Evolutionary conservation across 768 basidiomycete species (phyloP).

Genomic region (Termitomyces sp.): DNA sequence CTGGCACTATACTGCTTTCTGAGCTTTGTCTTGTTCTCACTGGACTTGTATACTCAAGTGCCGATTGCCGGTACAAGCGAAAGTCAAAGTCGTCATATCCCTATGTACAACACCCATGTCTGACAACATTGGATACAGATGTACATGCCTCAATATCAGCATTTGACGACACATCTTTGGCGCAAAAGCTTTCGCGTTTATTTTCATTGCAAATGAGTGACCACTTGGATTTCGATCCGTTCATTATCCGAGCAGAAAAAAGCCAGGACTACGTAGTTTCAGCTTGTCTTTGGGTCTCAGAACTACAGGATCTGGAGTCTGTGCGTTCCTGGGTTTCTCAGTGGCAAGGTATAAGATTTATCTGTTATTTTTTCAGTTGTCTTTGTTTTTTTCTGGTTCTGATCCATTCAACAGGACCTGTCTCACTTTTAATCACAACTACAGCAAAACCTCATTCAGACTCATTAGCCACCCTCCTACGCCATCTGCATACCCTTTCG

Average conservation of each 20-base stretch:
- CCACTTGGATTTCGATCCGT: constrained; percentile 27
- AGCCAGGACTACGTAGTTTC: constrained; percentile 21
- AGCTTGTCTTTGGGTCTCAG: constrained; percentile 46
- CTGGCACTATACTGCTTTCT: constrained; percentile 33
- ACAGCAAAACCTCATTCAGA: constrained; percentile 16
- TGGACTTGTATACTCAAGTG: constrained; percentile 21
- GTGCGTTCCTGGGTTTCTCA: constrained; percentile 27
- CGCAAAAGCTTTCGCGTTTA: constrained; percentile 29
- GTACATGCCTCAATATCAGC: constrained; percentile 9
- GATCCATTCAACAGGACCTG: constrained; percentile 29
- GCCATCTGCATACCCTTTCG: constrained; percentile 19
- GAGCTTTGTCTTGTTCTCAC: constrained; percentile 32
- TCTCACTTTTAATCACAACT: constrained; percentile 44
- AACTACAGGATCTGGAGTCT: constrained; percentile 24
- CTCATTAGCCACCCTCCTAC: constrained; percentile 20
- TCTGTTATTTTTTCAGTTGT: background rate
- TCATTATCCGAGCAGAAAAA: constrained; percentile 21
- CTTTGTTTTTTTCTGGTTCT: background rate
- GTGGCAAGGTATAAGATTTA: constrained; percentile 36
- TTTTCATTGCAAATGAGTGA: constrained; percentile 20
- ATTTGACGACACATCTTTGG: constrained; percentile 21
- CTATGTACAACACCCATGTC: background rate
- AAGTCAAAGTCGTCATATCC: background rate
- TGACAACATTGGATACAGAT: constrained; percentile 2
- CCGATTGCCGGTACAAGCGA: background rate